Base-by-base conservation (phyloP, 1,139 yeast genomes). In the Suhomyces panamericanus region DNA sequence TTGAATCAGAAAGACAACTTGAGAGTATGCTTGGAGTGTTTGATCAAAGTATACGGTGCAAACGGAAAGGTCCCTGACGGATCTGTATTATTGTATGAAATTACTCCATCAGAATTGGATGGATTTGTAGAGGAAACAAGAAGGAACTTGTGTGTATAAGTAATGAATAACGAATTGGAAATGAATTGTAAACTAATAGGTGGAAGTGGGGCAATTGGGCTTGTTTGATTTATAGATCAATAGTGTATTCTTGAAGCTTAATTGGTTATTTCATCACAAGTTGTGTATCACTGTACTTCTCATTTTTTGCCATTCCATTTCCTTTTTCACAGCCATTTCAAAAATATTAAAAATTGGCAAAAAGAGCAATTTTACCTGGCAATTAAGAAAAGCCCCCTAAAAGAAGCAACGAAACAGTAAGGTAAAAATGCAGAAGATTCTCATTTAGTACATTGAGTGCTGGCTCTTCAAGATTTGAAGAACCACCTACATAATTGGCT, bases 1-100 rank as follows among this genome's bases (percentile, higher is more conserved):
- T 54, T 64, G 39, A 66, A 67, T 47, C 54, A 52, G 26, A 56
- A 59, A 39, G 60, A 57, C n/a, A 47, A 36, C n/a, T 48, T 60
- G 35, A 46, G 47, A 41, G 39, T 60, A 38, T 60, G 64, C 29
- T 48, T 60, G 24, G 59, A 58, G 27, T 60, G 65, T 51, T 55
- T 54, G 29, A 30, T 51, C 52, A 49, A 52, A 32, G 32, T 47
- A 36, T 44, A 42, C 35, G 49, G 52, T 35, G 16, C 39, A 33
- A 12, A 50, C n/a, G 47, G 54, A 29, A 54, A 47, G 38, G 56
- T 55, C 2, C 66, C 66, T 1, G 50, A 43, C 6, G 60, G 57
- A 2, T 59, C 67, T 0, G 47, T 47, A 12, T 49, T 66, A 33
- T 49, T 65, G 30, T 57, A 58, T 41, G 63, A 58, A 38, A 43